Evolutionary conservation across 2,329 filamentous ascomycete genomes (phyloP).

Genomic region (Trichoderma lentiforme): DNA sequence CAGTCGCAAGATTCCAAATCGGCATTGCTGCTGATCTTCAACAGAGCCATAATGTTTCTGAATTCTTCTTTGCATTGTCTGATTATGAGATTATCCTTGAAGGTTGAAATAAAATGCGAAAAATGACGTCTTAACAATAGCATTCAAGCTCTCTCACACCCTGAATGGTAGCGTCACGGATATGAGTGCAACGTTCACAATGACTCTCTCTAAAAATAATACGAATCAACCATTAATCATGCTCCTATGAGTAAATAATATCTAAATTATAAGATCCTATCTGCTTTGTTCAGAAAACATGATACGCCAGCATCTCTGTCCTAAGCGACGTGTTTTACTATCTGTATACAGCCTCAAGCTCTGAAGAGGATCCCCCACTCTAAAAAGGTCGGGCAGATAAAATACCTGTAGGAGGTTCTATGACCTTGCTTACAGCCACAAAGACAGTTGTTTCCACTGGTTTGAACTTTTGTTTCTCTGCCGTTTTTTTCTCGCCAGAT

Average conservation of each 20-base stretch:
- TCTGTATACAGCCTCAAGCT: background rate
- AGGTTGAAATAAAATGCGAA: background rate
- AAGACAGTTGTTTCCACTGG: background rate
- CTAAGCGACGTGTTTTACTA: background rate
- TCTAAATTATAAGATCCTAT: background rate
- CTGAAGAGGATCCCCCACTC: background rate
- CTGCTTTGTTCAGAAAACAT: background rate
- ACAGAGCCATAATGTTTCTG: background rate
- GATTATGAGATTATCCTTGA: background rate
- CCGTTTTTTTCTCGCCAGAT: background rate
- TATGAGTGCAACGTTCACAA: background rate
- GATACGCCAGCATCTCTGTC: background rate
- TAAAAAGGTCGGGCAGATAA: background rate
- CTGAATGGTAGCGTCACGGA: background rate
- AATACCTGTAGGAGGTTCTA: background rate
- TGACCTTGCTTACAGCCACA: background rate
- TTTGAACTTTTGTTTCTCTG: background rate
- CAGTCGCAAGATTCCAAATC: background rate
- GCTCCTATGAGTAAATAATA: background rate
- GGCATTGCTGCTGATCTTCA: background rate
- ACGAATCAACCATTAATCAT: background rate
- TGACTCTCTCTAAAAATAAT: background rate
- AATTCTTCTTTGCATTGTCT: background rate
- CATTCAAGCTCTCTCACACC: background rate
- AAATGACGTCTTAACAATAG: background rate